Conservation (phyloP, 495 filamentous ascomycete species). For the Lasiosphaeria miniovina region DNA sequence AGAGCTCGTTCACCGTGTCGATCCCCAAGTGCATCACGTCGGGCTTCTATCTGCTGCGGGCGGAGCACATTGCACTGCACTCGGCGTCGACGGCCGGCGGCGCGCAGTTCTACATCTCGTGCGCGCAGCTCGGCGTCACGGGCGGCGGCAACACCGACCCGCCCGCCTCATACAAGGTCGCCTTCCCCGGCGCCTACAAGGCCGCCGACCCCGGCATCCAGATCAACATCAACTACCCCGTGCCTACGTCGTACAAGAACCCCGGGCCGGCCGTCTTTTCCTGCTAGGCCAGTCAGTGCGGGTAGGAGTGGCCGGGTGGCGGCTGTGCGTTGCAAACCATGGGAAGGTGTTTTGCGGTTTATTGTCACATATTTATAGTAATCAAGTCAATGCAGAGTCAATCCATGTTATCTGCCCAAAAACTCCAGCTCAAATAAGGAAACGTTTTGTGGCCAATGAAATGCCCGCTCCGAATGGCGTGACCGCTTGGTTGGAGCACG, state of each 20-base stretch:
- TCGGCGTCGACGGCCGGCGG: slow-evolving; percentile 39
- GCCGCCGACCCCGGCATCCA: slow-evolving; percentile 40
- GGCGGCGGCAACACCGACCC: slow-evolving; percentile 40
- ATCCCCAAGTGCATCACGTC: slow-evolving; percentile 48
- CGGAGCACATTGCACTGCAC: slow-evolving; percentile 57
- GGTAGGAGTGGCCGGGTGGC: no score
- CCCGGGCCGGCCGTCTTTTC: slow-evolving; percentile 40
- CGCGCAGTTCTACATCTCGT: slow-evolving; percentile 51
- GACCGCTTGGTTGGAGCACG: no score
- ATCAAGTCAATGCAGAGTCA: no score
- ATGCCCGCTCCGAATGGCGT: no score
- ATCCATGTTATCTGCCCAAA: no score
- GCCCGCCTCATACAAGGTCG: slow-evolving; percentile 26
- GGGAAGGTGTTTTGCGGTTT: no score
- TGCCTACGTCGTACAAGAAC: slow-evolving; percentile 42
- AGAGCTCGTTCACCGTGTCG: slow-evolving; percentile 31
- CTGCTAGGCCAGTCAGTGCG: slow-evolving; percentile 17
- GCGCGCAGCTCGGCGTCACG: slow-evolving; percentile 39
- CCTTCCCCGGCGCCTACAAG: slow-evolving; percentile 42
- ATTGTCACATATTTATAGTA: no score
- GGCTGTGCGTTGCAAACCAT: no score
- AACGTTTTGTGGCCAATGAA: no score
- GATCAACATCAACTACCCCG: slow-evolving; percentile 45
- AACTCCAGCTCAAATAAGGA: no score
- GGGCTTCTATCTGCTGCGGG: slow-evolving; percentile 57